A percentile compares a stretch with the other conserved stretches of the same genome.
These are phyloP conservation scores for Solanum hybrid DNA, from an alignment of 305 asterid genomes.

Conservation along the genomic window DNA sequence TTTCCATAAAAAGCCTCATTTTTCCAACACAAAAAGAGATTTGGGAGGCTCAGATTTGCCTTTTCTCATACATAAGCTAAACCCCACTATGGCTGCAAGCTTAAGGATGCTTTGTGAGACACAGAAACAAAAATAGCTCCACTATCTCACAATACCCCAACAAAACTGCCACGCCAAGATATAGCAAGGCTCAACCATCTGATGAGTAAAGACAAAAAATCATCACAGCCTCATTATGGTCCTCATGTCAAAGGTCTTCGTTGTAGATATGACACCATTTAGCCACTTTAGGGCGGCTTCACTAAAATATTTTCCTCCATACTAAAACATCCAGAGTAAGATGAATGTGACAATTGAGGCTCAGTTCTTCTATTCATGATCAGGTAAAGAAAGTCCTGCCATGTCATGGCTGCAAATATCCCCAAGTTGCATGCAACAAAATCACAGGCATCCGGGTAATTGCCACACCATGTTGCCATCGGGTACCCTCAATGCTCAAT, in stretches of 20 bases:
- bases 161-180: background rate
- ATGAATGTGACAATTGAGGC: background rate
- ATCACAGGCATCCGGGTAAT: conserved; percentile 1
- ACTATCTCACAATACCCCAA: background rate
- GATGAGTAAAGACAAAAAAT: background rate
- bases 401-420: background rate
- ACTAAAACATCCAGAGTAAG: background rate
- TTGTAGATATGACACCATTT: background rate
- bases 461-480: conserved; percentile 30
- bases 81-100: background rate
- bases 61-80: background rate
- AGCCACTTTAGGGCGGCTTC: background rate
- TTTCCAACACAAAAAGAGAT: background rate
- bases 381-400: background rate
- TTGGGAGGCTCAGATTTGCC: background rate
- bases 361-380: background rate
- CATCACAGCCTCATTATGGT: background rate
- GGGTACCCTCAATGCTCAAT: background rate
- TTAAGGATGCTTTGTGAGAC: background rate
- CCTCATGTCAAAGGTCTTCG: background rate
- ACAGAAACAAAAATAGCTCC: background rate
- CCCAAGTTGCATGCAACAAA: background rate
- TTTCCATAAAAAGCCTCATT: background rate
- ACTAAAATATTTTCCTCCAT: background rate
- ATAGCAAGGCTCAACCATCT: background rate